A percentile compares a stretch with the other conserved stretches of the same genome.
These are phyloP conservation scores for Camellia lanceoleosa DNA, from an alignment of 148 eudicot genomes.

Conservation along the genomic window DNA sequence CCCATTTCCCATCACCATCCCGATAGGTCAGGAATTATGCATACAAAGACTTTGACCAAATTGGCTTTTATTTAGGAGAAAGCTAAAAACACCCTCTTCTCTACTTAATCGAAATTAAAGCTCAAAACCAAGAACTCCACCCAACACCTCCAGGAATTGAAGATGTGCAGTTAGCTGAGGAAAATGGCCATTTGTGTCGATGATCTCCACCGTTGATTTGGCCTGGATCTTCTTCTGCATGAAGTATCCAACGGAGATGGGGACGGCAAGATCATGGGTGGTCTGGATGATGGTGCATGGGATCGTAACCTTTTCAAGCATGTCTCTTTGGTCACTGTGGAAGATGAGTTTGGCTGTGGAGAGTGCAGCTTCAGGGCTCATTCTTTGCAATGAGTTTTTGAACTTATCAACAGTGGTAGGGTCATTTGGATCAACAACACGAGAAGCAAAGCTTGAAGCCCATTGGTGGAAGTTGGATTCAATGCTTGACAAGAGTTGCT, in stretches of 20 bases:
- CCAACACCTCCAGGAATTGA: conserved; percentile 49
- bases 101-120: background rate
- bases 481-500: conserved; percentile 50
- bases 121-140: conserved; percentile 30
- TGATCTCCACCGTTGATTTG: conserved; percentile 43
- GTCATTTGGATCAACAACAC: conserved; percentile 44
- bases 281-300: conserved; percentile 69
- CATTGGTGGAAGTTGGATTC: conserved; percentile 46
- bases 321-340: conserved; percentile 46
- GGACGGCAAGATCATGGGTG: conserved; percentile 54
- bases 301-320: conserved; percentile 48
- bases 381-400: conserved; percentile 38
- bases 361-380: conserved; percentile 60
- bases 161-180: conserved; percentile 64
- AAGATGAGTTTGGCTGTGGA: conserved; percentile 62
- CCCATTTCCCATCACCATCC: background rate
- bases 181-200: conserved; percentile 69
- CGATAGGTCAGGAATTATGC: background rate
- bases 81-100: no score
- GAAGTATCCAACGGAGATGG: conserved; percentile 51
- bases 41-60: background rate
- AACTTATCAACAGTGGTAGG: conserved; percentile 33
- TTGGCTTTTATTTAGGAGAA: background rate
- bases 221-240: conserved; percentile 55
- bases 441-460: conserved; percentile 52